phyloP scores from a whole-genome alignment of 2,329 filamentous ascomycete species.

The Pezicula neosporulosa region DNA sequence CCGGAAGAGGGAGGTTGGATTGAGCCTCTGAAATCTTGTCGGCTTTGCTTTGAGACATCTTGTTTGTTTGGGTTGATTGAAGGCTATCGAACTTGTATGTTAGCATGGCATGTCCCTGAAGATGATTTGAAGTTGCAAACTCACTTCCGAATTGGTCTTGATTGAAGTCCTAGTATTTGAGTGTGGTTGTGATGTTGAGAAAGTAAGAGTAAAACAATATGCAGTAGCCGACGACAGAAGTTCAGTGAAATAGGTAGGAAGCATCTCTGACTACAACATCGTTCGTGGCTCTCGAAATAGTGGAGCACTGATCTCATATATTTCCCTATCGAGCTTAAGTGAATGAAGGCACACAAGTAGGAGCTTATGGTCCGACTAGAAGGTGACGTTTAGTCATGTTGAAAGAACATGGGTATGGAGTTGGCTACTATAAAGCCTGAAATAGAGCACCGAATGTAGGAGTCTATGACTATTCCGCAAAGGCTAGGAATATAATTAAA shows the following conservation, averaged over 20 bases:
- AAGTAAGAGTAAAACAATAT: background rate
- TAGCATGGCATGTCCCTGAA: background rate
- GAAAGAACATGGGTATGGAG: too few species aligned
- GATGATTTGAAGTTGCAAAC: background rate
- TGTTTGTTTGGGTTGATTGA: constrained; percentile 1
- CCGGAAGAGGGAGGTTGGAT: constrained; percentile 74
- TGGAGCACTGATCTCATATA: too few species aligned
- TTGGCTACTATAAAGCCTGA: background rate
- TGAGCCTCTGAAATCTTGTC: constrained; percentile 65
- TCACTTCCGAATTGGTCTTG: background rate
- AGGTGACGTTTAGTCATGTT: too few species aligned
- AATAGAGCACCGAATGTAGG: background rate
- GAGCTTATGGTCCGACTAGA: too few species aligned
- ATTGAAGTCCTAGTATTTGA: background rate
- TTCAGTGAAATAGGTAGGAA: background rate
- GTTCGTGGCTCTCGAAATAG: background rate
- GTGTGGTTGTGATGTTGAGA: background rate
- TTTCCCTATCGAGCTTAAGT: too few species aligned
- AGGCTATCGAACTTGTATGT: background rate
- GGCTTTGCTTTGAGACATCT: constrained; percentile 45
- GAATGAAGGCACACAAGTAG: too few species aligned
- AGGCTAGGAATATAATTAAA: background rate
- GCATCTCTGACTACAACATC: background rate
- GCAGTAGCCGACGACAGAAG: background rate
- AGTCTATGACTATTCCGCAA: too few species aligned